Conservation (phyloP, 2,329 filamentous ascomycete species). For the Aureobasidium sp. region DNA sequence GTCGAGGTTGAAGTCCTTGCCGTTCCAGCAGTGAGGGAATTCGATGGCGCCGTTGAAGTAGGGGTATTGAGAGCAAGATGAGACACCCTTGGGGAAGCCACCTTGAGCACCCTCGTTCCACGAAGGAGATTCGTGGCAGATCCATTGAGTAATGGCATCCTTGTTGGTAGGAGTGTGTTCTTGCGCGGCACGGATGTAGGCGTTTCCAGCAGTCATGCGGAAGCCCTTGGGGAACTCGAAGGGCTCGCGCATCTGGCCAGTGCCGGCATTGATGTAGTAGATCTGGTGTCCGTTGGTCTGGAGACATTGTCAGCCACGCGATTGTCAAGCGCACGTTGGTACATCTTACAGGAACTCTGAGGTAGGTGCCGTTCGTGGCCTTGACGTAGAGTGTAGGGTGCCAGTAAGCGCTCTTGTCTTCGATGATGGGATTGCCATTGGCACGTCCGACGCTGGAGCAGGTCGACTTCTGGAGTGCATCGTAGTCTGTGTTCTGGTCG, state of each 20-base stretch:
- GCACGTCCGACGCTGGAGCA: slow-evolving; percentile 32
- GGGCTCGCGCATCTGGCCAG: slow-evolving; percentile 54
- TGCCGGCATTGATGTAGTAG: slow-evolving; percentile 54
- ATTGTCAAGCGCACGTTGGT: too few species aligned
- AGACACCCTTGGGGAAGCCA: slow-evolving; percentile 54
- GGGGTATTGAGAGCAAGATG: slow-evolving; percentile 50
- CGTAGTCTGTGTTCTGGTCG: slow-evolving; percentile 51
- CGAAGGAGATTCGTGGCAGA: slow-evolving; percentile 48
- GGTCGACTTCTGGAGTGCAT: slow-evolving; percentile 49
- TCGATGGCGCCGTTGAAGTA: slow-evolving; percentile 56
- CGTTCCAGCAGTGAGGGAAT: slow-evolving; percentile 71
- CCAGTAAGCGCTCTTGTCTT: slow-evolving; percentile 71
- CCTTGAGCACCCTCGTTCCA: slow-evolving; percentile 37
- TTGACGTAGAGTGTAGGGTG: slow-evolving; percentile 61
- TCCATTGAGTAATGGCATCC: slow-evolving; percentile 33
- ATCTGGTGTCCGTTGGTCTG: slow-evolving; percentile 54
- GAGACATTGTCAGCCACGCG: neutral
- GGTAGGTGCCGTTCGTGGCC: slow-evolving; percentile 50
- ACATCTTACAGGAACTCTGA: slow-evolving; percentile 38
- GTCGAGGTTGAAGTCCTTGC: slow-evolving; percentile 46
- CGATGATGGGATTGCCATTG: slow-evolving; percentile 31
- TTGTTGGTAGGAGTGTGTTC: slow-evolving; percentile 26
- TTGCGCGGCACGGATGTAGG: slow-evolving; percentile 47
- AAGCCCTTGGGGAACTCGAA: slow-evolving; percentile 62
- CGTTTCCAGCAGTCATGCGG: slow-evolving; percentile 61